These are phyloP conservation scores for Colletotrichum caudatum DNA, from an alignment of 2,329 filamentous ascomycete species.

Conservation along the genomic window DNA sequence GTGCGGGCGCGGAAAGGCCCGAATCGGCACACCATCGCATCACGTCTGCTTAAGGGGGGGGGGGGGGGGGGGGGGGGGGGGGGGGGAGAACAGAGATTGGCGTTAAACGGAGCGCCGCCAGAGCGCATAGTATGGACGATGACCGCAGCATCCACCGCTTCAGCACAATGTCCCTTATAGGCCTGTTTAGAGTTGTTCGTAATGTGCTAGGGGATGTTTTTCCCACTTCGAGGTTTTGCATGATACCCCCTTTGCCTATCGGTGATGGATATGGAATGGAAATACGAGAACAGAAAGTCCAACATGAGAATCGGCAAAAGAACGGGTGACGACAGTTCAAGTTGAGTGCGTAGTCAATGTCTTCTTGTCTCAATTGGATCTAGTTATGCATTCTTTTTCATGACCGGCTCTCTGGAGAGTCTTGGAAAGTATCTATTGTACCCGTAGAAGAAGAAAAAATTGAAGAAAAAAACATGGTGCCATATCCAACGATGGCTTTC, in stretches of 20 bases:
- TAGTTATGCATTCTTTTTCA: constrained; percentile 23
- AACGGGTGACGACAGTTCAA: background rate
- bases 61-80: background rate
- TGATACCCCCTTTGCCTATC: constrained; percentile 12
- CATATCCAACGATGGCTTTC: constrained; percentile 8
- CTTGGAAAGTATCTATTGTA: constrained; percentile 37
- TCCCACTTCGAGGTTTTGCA: background rate
- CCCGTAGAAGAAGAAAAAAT: constrained; percentile 9
- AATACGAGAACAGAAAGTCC: background rate
- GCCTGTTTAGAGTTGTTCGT: background rate
- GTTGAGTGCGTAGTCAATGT: constrained; percentile 28
- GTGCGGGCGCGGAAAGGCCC: too few species aligned
- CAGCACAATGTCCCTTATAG: background rate
- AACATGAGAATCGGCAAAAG: background rate
- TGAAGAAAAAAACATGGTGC: constrained; percentile 19
- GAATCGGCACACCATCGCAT: too few species aligned
- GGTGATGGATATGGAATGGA: background rate
- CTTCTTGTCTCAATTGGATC: constrained; percentile 30
- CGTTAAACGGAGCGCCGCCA: background rate
- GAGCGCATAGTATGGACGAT: background rate
- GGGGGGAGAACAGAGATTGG: background rate
- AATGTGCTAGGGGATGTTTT: background rate
- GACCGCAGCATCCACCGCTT: background rate
- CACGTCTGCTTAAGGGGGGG: too few species aligned
- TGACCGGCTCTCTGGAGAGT: constrained; percentile 41